phyloP scores from a whole-genome alignment of 768 basidiomycete genomes.

The Coprinopsis cinerea region DNA sequence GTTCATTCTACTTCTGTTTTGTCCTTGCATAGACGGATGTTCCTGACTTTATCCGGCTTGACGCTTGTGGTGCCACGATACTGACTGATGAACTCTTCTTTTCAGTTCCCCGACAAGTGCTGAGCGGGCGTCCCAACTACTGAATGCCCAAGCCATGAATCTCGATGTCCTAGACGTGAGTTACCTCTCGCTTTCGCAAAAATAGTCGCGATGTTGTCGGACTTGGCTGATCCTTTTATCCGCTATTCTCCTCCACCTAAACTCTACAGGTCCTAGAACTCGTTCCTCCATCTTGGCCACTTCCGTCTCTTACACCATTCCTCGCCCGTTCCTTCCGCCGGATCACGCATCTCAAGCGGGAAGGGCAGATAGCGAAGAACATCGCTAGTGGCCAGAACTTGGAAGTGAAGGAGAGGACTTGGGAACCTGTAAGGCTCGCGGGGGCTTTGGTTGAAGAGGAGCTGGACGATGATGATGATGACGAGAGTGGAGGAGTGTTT shows the following conservation, averaged over 20 bases:
- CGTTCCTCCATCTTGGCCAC: slow-evolving; percentile 73
- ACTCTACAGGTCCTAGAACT: slow-evolving; percentile 50
- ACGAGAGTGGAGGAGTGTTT: background rate
- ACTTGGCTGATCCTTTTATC: too few relatives aligned
- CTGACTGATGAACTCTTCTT: background rate
- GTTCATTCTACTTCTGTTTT: slow-evolving; percentile 7
- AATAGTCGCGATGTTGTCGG: too few relatives aligned
- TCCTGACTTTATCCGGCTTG: too few relatives aligned
- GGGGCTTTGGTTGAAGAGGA: slow-evolving; percentile 10
- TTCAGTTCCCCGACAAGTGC: slow-evolving; percentile 30
- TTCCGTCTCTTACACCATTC: slow-evolving; percentile 69
- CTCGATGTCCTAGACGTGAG: slow-evolving; percentile 75
- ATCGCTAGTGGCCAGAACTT: slow-evolving; percentile 78
- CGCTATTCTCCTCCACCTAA: background rate
- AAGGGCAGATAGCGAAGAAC: slow-evolving; percentile 73
- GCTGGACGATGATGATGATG: background rate
- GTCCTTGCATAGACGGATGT: background rate
- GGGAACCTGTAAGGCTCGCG: slow-evolving; percentile 4
- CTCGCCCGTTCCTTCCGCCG: slow-evolving; percentile 73
- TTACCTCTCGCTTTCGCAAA: slow-evolving; percentile 12
- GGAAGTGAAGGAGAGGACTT: slow-evolving; percentile 9
- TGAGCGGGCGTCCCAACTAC: slow-evolving; percentile 57
- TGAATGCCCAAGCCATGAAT: slow-evolving; percentile 77
- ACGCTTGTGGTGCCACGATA: background rate
- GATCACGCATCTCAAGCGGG: slow-evolving; percentile 62